phyloP scores from a whole-genome alignment of 192 early-diverging fungal species.

The Allomyces javanicus region DNA sequence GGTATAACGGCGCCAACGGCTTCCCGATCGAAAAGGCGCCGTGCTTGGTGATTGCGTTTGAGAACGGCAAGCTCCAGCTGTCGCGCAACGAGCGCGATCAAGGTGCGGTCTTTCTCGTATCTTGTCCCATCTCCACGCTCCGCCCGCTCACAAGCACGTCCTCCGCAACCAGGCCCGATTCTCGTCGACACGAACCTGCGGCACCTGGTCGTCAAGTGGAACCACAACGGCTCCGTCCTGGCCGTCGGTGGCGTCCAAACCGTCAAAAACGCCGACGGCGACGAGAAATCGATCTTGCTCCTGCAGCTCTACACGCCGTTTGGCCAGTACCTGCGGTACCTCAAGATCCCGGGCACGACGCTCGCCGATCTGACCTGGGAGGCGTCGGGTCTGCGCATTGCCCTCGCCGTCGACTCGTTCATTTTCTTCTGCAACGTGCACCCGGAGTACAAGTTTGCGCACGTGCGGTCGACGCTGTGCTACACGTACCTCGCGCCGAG shows the following conservation, averaged over 20 bases:
- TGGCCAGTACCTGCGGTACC: slow-evolving; percentile 23
- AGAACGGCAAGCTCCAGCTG: slow-evolving; percentile 40
- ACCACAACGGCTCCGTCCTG: slow-evolving; percentile 28
- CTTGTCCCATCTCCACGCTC: too few species aligned
- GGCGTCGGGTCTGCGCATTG: slow-evolving; percentile 26
- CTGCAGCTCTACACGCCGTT: slow-evolving; percentile 1
- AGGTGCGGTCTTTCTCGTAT: slow-evolving; percentile 2
- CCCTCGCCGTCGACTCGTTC: slow-evolving; percentile 35
- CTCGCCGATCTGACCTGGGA: slow-evolving; percentile 38
- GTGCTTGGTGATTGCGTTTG: slow-evolving; percentile 29
- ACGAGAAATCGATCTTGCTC: background rate
- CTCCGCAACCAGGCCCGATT: slow-evolving; percentile 15
- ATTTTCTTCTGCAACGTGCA: slow-evolving; percentile 43
- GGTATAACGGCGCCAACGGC: background rate
- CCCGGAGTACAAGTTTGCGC: slow-evolving; percentile 29
- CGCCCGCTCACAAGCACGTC: too few species aligned
- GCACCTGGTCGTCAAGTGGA: slow-evolving; percentile 32
- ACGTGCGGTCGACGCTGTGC: background rate
- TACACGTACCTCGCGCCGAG: background rate
- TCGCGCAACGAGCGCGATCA: slow-evolving; percentile 28
- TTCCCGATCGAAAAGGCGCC: slow-evolving; percentile 17
- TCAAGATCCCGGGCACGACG: slow-evolving; percentile 36
- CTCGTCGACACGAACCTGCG: slow-evolving; percentile 32
- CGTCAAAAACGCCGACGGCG: slow-evolving; percentile 5
- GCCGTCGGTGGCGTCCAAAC: slow-evolving; percentile 32